These are phyloP conservation scores for Kwoniella sp. DNA, from an alignment of 768 basidiomycete species.

Conservation along the genomic window DNA sequence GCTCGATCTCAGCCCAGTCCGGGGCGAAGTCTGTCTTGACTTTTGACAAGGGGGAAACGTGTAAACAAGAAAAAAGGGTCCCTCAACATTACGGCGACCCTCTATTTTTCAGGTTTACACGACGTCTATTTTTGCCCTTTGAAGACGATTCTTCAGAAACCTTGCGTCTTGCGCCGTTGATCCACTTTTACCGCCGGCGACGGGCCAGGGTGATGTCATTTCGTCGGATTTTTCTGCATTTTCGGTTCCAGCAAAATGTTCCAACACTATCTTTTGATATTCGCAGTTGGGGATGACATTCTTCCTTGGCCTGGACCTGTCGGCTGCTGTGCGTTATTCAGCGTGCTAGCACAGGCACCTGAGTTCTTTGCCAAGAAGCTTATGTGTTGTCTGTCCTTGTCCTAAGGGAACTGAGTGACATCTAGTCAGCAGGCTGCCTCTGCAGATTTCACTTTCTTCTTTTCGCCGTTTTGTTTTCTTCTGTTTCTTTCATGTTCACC, in stretches of 20 bases:
- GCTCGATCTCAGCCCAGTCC: neutral
- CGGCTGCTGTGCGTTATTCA: no score
- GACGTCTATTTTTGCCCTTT: neutral
- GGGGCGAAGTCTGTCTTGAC: neutral
- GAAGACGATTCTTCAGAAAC: neutral
- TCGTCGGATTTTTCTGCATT: neutral
- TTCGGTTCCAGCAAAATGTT: neutral
- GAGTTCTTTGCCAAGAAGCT: no score
- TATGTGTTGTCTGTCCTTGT: no score
- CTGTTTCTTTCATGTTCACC: no score
- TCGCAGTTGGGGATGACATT: no score
- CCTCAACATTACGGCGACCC: neutral
- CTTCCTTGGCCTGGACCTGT: no score
- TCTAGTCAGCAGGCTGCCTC: no score
- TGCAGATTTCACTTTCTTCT: no score
- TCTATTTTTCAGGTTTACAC: neutral
- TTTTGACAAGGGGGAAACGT: neutral
- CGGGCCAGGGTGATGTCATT: slow-evolving; percentile 14
- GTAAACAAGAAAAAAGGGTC: slow-evolving; percentile 1
- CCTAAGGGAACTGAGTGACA: no score
- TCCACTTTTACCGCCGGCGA: neutral
- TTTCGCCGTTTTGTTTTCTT: no score
- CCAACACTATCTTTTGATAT: no score
- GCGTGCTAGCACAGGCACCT: no score
- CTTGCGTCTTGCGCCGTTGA: neutral